Percentiles rank a stretch among this genome's conserved stretches.
phyloP scores from a whole-genome alignment of 2,329 filamentous ascomycete genomes.

The Pleurostoma richardsiae region DNA sequence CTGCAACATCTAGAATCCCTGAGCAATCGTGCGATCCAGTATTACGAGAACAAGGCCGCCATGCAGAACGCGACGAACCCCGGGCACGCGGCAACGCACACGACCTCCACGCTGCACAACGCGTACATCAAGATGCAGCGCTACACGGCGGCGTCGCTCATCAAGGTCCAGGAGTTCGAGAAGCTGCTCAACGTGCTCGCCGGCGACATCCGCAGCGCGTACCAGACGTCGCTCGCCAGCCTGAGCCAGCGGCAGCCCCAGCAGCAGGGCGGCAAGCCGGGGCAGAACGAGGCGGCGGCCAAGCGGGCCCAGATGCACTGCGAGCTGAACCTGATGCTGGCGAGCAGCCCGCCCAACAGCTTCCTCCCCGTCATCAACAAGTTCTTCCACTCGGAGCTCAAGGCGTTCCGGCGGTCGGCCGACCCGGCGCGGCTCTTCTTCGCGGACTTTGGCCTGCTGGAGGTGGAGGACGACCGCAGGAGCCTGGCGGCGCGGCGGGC shows the following conservation, averaged over 20 bases:
- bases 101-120: conserved; percentile 49
- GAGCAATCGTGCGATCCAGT: conserved; percentile 42
- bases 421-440: conserved; percentile 68
- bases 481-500: conserved; percentile 34
- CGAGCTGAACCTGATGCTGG: conserved; percentile 49
- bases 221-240: conserved; percentile 38
- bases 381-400: conserved; percentile 56
- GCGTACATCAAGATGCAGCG: conserved; percentile 51
- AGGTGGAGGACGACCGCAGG: conserved; percentile 53
- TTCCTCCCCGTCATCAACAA: conserved; percentile 58
- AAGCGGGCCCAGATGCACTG: conserved; percentile 42
- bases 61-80: conserved; percentile 36
- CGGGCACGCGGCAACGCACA: conserved; percentile 28
- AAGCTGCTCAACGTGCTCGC: conserved; percentile 49
- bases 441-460: conserved; percentile 65
- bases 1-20: conserved; percentile 51
- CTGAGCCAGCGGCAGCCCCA: conserved; percentile 41
- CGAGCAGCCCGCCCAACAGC: conserved; percentile 34
- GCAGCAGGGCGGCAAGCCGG: conserved; percentile 28
- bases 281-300: conserved; percentile 35
- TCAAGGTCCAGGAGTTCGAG: conserved; percentile 59
- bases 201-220: conserved; percentile 44
- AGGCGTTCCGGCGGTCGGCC: conserved; percentile 50
- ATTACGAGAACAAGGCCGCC: conserved; percentile 36
- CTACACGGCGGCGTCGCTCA: conserved; percentile 42